Base-by-base conservation (phyloP, 345 rosid species). In the Microthlaspi erraticum region DNA sequence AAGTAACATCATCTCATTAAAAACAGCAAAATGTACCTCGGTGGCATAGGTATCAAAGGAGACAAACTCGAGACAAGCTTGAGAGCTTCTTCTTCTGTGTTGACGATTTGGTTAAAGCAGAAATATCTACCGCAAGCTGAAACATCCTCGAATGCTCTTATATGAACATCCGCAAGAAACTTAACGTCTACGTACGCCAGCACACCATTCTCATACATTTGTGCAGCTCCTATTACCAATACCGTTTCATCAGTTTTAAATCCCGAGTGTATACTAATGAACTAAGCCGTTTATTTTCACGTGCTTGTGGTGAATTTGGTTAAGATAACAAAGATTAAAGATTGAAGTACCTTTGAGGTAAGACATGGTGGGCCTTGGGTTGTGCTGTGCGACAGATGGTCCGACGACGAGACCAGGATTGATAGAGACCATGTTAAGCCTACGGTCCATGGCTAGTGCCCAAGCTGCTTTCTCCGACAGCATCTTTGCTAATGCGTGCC, bases 381-480 rank as follows among this genome's bases (percentile, higher is more conserved):
- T 93, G 51, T 86, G 87, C 52, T 87, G 88, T n/a, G 96, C 72
- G 18, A 93, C 87, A 3, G 57, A 75, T 9, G 98, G 98, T 34
- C 97, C 98, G 0, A 87, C 58, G 54, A 88, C 83, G 6, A 93
- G 80, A n/a, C 98, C 97, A 13, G 87, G 85, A 54, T 90, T 93
- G 46, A 93, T 82, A 34, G 93, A 90, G 36, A 93, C 97, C 98
- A 90, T 88, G 82, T 86, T 83, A 3, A 93, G 82, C 79, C 68
- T 78, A 6, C 98, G 81, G 66, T 90, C 98, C 96, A 86, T 90
- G 36, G 97, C 96, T 51, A 93, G 72, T 29, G 96, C 98, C 97
- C 98, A 93, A 3, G 98, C 97, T 31, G 96, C 93, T 73, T 88
- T 83, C 55, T 93, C 98, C 0, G 96, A 82, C n/a, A 81, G 79